Conservation (phyloP, 768 basidiomycete genomes). For the Rhodotorula graminis region DNA sequence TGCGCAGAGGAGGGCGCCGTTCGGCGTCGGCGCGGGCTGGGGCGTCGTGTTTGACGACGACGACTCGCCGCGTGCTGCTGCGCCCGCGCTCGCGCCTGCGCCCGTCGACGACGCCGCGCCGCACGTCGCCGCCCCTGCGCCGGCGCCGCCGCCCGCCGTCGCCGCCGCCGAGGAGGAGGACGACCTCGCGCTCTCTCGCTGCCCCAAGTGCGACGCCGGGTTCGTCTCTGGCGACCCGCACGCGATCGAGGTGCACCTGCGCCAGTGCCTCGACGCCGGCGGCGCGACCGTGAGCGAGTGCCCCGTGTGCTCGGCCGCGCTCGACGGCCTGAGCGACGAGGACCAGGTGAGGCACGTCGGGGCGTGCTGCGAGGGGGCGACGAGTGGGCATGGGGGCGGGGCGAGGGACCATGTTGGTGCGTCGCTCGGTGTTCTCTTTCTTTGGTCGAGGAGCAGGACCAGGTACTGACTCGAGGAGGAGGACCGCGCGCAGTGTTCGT, state of each 20-base stretch:
- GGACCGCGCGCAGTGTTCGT: constrained; percentile 9
- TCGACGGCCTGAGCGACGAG: background rate
- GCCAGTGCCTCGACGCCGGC: background rate
- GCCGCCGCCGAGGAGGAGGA: background rate
- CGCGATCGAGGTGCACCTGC: constrained; percentile 13
- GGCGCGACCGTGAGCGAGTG: constrained; percentile 3
- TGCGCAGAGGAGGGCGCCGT: no score
- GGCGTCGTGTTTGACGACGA: no score
- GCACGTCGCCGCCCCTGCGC: background rate
- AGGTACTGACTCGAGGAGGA: background rate
- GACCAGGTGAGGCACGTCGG: constrained; percentile 16
- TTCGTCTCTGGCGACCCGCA: background rate
- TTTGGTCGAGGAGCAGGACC: background rate
- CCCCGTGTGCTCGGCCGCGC: constrained; percentile 8
- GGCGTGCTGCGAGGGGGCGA: constrained; percentile 13
- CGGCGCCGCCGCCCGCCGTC: background rate
- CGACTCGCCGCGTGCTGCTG: no score
- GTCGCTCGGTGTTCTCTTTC: background rate
- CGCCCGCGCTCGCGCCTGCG: background rate
- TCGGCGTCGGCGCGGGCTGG: no score
- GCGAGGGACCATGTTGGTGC: constrained; percentile 18
- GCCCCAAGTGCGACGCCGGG: constrained; percentile 16
- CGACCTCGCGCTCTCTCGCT: background rate
- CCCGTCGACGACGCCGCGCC: no score
- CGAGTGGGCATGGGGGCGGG: background rate